phyloP scores from a whole-genome alignment of 257 asterid species.

The Nicotiana tomentosiformis region DNA sequence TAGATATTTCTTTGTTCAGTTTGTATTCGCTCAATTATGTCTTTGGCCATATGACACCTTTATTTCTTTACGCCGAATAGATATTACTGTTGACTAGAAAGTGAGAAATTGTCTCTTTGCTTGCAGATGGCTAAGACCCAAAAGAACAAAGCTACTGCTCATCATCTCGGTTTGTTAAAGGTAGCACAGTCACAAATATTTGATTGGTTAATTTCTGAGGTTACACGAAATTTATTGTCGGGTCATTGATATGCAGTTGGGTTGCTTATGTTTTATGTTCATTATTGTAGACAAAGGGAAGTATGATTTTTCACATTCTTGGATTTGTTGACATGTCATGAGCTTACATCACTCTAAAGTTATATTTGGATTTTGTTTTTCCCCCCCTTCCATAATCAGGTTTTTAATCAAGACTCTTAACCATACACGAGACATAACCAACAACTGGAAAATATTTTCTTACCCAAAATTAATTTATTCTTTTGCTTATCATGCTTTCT shows the following conservation, averaged over 20 bases:
- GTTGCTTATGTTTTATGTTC: neutral
- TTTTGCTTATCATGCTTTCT: neutral
- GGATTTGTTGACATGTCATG: neutral
- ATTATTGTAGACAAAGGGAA: neutral
- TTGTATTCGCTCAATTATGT: neutral
- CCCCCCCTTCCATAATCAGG: neutral
- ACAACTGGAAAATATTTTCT: neutral
- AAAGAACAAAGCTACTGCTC: conserved; percentile 96
- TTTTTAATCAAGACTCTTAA: neutral
- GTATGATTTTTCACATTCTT: neutral
- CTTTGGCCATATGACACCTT: neutral
- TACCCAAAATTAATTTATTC: neutral
- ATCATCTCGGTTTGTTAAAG: conserved; percentile 94
- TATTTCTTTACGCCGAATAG: neutral
- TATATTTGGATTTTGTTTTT: neutral
- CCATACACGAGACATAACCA: neutral
- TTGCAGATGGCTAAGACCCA: conserved; percentile 97
- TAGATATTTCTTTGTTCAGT: neutral
- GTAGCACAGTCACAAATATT: conserved; percentile 25
- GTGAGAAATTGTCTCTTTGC: neutral
- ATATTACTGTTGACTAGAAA: neutral
- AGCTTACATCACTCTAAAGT: neutral
- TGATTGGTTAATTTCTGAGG: neutral
- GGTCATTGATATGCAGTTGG: neutral
- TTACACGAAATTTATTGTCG: neutral